Evolutionary conservation across 2,329 filamentous ascomycete species (phyloP).

Genomic region (Zymoseptoria pseudotritici): DNA sequence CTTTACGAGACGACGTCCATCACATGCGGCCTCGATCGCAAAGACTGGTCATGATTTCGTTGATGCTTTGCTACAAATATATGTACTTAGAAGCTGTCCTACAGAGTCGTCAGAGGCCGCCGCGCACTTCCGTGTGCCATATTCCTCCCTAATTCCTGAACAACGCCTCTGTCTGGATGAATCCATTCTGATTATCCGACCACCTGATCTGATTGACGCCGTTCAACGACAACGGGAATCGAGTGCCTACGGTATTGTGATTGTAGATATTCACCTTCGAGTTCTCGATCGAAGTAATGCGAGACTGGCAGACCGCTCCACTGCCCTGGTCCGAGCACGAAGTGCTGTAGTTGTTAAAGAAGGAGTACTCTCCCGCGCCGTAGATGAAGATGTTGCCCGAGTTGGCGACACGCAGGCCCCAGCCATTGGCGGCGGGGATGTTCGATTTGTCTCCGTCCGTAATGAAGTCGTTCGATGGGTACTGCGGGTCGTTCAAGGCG

Average conservation of each 20-base stretch:
- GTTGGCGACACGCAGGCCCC: slow-evolving; percentile 57
- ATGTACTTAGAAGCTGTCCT: not conserved
- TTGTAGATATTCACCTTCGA: slow-evolving; percentile 39
- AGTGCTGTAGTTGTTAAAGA: slow-evolving; percentile 56
- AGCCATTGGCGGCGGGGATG: slow-evolving; percentile 46
- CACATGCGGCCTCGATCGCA: no score
- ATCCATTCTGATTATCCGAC: slow-evolving; percentile 42
- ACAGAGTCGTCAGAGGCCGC: not conserved
- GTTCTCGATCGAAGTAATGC: slow-evolving; percentile 44
- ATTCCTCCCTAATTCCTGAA: slow-evolving; percentile 21
- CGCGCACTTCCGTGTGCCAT: no score
- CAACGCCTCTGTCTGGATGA: slow-evolving; percentile 36
- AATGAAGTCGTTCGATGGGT: slow-evolving; percentile 33
- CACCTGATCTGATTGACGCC: slow-evolving; percentile 37
- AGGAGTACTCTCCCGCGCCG: slow-evolving; percentile 60
- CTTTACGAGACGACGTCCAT: no score
- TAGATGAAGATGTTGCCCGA: slow-evolving; percentile 52
- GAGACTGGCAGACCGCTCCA: slow-evolving; percentile 40
- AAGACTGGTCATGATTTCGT: no score
- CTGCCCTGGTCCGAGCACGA: slow-evolving; percentile 34
- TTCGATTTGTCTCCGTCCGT: slow-evolving; percentile 20
- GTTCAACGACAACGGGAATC: slow-evolving; percentile 41
- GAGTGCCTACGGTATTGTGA: slow-evolving; percentile 32
- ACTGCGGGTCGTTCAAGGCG: slow-evolving; percentile 60
- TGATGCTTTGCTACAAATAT: not conserved